Percentiles rank a stretch among this genome's conserved stretches.
These are phyloP conservation scores for Rhamnella rubrinervis DNA, from an alignment of 331 rosid species.

Conservation along the genomic window DNA sequence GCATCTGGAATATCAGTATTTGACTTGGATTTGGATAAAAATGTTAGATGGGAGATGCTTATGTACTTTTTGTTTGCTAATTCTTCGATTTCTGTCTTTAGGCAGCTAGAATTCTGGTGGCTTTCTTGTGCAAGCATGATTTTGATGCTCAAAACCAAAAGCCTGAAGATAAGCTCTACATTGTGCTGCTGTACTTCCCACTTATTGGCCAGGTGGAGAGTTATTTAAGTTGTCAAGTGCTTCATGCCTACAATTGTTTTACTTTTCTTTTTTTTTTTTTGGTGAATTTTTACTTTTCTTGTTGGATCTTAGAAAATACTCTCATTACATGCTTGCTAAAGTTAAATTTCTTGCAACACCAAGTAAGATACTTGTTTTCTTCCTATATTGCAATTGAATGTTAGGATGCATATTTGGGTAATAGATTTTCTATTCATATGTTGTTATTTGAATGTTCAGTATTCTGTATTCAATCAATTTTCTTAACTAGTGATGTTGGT, in stretches of 20 bases:
- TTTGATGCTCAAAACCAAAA: constrained; percentile 98
- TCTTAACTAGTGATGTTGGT: too few relatives aligned
- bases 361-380: constrained; percentile 27
- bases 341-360: too few relatives aligned
- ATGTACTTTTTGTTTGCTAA: not conserved
- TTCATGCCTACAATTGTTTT: not conserved
- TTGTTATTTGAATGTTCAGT: too few relatives aligned
- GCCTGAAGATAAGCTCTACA: constrained; percentile 93
- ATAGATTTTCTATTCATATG: not conserved
- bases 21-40: too few relatives aligned
- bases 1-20: too few relatives aligned
- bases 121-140: constrained; percentile 94
- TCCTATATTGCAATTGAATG: not conserved
- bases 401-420: not conserved
- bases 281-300: too few relatives aligned
- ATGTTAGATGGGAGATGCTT: not conserved
- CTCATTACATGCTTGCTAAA: too few relatives aligned
- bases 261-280: too few relatives aligned
- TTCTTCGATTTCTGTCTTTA: constrained; percentile 27
- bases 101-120: constrained; percentile 96
- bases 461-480: too few relatives aligned
- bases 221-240: constrained; percentile 6
- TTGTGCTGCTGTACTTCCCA: constrained; percentile 95
- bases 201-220: constrained; percentile 81
- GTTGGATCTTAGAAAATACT: not conserved